phyloP scores from a whole-genome alignment of 345 rosid genomes.

The Fremontodendron californicum region DNA sequence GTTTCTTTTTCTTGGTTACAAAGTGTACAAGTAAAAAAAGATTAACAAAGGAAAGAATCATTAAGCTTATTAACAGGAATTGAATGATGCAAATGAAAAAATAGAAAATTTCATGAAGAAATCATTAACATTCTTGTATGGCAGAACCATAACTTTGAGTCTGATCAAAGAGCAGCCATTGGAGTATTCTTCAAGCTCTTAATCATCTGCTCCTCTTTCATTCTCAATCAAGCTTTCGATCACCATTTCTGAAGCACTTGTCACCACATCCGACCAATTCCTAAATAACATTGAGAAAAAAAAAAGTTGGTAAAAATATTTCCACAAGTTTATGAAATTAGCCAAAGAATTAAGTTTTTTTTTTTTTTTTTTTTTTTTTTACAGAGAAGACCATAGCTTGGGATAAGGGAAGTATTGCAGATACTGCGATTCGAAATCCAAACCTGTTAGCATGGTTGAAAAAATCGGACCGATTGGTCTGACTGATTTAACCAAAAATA shows the following conservation, averaged over 20 bases:
- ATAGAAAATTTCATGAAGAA: not conserved
- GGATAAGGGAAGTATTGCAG: too few relatives aligned
- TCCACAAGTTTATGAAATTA: not conserved
- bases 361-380: too few relatives aligned
- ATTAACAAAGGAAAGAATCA: not conserved
- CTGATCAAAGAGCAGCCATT: not conserved
- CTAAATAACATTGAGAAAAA: constrained; percentile 21
- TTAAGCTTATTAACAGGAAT: not conserved
- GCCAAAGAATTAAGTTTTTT: too few relatives aligned
- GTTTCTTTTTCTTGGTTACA: not conserved
- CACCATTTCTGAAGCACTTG: constrained; percentile 52
- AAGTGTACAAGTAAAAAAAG: not conserved
- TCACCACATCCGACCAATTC: constrained; percentile 62
- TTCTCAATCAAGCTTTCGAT: constrained; percentile 49
- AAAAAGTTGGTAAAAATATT: not conserved
- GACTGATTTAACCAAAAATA: too few relatives aligned
- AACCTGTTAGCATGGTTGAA: too few relatives aligned
- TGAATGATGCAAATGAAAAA: not conserved
- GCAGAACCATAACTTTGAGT: not conserved
- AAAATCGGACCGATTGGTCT: too few relatives aligned
- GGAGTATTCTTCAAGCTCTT: not conserved
- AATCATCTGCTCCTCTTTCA: constrained; percentile 30
- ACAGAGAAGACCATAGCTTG: too few relatives aligned
- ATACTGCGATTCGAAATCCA: too few relatives aligned
- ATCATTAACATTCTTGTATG: too few relatives aligned